A percentile compares a stretch with the other conserved stretches of the same genome.
Conservation (phyloP, 2,329 filamentous ascomycete species). For the Fusarium musae region DNA sequence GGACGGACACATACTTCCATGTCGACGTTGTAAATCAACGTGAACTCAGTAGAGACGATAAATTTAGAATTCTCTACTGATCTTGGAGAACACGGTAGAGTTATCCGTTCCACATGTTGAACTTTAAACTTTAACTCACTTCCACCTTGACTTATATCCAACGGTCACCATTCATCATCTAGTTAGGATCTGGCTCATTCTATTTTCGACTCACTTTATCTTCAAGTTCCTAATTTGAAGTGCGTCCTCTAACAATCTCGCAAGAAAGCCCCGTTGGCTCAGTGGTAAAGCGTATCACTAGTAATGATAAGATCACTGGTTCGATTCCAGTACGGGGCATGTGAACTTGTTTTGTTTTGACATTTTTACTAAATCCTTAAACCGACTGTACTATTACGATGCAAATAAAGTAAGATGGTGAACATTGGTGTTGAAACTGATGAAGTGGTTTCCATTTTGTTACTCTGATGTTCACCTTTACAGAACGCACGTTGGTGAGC, state of each 20-base stretch:
- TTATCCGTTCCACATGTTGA: neutral
- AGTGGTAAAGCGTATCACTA: constrained; percentile 41
- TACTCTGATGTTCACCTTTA: neutral
- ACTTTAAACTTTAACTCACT: neutral
- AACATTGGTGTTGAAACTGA: neutral
- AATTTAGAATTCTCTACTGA: too few species aligned
- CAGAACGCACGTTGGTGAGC: too few species aligned
- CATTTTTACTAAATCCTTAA: neutral
- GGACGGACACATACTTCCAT: neutral
- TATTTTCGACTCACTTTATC: neutral
- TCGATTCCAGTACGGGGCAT: constrained; percentile 38
- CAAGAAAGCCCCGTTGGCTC: constrained; percentile 35
- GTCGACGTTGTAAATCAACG: neutral
- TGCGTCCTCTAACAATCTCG: accelerated
- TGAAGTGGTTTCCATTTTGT: neutral
- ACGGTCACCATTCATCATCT: neutral
- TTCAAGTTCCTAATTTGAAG: accelerated
- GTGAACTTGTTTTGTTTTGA: neutral
- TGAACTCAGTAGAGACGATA: neutral
- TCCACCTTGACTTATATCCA: neutral
- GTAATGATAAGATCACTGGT: constrained; percentile 39
- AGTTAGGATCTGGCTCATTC: too few species aligned
- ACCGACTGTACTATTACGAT: neutral
- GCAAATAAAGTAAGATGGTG: neutral
- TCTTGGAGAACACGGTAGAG: neutral